Conservation (phyloP, 768 basidiomycete genomes). For the Agrocybe praecox region DNA sequence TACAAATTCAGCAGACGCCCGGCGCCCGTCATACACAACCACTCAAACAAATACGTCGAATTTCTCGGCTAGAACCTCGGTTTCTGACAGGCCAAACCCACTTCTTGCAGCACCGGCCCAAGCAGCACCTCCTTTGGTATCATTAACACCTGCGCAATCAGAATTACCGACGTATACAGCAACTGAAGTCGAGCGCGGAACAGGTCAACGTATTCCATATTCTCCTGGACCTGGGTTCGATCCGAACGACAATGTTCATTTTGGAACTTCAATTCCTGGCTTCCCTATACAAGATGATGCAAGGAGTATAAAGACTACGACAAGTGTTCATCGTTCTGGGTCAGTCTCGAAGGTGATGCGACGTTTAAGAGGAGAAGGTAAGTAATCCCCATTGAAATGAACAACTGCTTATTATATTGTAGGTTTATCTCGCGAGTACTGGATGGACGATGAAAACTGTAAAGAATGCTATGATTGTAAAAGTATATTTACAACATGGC, state of each 20-base stretch:
- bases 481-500: slow-evolving; percentile 91
- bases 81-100: slow-evolving; percentile 60
- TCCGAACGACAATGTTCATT: slow-evolving; percentile 51
- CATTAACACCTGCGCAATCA: slow-evolving; percentile 82
- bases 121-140: slow-evolving; percentile 82
- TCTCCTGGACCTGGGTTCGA: slow-evolving; percentile 56
- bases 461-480: slow-evolving; percentile 97
- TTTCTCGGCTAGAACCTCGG: slow-evolving; percentile 46
- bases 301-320: slow-evolving; percentile 77
- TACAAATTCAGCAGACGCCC: slow-evolving; percentile 43
- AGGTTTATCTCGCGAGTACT: slow-evolving; percentile 94
- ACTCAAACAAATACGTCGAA: slow-evolving; percentile 49
- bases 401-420: slow-evolving; percentile 6
- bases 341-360: slow-evolving; percentile 93
- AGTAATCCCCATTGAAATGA: slow-evolving; percentile 8
- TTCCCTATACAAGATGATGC: slow-evolving; percentile 93
- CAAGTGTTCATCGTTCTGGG: slow-evolving; percentile 70
- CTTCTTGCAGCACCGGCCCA: slow-evolving; percentile 54
- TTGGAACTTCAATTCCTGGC: slow-evolving; percentile 84
- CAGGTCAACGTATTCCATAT: slow-evolving; percentile 40
- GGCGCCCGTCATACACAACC: slow-evolving; percentile 57
- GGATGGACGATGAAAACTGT: slow-evolving; percentile 98
- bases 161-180: slow-evolving; percentile 71
- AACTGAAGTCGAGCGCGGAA: slow-evolving; percentile 60
- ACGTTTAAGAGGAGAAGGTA: slow-evolving; percentile 88